phyloP scores from a whole-genome alignment of 371 early-diverging fungal species.

The Racocetra persica region DNA sequence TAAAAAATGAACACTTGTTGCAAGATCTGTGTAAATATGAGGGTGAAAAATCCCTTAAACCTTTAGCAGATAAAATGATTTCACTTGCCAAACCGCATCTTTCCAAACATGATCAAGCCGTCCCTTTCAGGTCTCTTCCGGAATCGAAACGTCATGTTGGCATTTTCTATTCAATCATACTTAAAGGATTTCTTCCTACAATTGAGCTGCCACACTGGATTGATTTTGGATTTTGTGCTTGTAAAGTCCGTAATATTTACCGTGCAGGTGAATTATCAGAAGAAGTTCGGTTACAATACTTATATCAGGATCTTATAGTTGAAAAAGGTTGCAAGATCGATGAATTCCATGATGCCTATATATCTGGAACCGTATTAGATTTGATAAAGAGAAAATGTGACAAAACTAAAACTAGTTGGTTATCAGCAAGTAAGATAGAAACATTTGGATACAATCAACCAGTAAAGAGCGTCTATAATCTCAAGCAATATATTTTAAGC shows the following conservation, averaged over 20 bases:
- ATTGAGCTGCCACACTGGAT: neutral
- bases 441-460: neutral
- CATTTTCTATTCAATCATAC: neutral
- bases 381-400: neutral
- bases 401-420: neutral
- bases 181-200: neutral
- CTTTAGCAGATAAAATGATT: neutral
- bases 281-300: neutral
- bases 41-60: neutral
- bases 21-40: slow-evolving; percentile 11
- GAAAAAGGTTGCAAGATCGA: neutral
- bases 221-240: slow-evolving; percentile 6
- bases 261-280: too few relatives aligned
- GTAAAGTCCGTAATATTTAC: too few relatives aligned
- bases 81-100: neutral
- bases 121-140: neutral
- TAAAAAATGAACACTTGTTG: slow-evolving; percentile 8
- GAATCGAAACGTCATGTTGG: neutral
- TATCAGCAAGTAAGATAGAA: slow-evolving; percentile 7
- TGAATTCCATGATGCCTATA: neutral
- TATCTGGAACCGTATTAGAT: neutral
- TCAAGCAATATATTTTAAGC: neutral
- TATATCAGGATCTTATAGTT: slow-evolving; percentile 9
- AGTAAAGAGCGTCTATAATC: neutral
- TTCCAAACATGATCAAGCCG: neutral